Conservation (phyloP, 225 moss, liverwort and hornwort genomes). For the Ulota crispa region DNA sequence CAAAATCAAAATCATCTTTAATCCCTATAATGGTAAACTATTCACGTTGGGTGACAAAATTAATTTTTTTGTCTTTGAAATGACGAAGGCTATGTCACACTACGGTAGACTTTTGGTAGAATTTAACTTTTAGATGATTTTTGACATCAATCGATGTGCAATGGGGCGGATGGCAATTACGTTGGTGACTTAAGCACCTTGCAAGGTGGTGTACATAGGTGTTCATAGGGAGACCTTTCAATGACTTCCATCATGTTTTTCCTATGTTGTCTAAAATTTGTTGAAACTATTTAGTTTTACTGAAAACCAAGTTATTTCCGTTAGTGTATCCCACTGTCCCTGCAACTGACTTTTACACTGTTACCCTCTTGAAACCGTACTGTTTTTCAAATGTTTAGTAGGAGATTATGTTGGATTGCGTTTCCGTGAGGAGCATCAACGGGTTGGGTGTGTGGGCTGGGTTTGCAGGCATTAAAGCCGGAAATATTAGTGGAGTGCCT, state of each 20-base stretch:
- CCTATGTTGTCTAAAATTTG: neutral
- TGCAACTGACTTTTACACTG: neutral
- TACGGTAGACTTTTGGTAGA: too few relatives aligned
- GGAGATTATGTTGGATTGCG: neutral
- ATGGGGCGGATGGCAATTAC: neutral
- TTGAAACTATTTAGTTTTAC: neutral
- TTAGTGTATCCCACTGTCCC: neutral
- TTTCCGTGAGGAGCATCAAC: neutral
- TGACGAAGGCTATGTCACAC: too few relatives aligned
- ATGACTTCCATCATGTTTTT: neutral
- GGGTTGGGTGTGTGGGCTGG: conserved; percentile 1
- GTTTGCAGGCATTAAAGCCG: conserved; percentile 69
- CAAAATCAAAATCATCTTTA: too few relatives aligned
- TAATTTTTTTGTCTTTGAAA: too few relatives aligned
- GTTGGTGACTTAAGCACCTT: neutral
- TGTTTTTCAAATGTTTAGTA: neutral
- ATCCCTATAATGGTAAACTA: too few relatives aligned
- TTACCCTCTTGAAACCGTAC: neutral
- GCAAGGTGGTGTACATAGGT: neutral
- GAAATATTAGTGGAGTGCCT: conserved; percentile 90
- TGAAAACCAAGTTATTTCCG: neutral
- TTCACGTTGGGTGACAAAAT: too few relatives aligned
- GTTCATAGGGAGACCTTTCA: neutral
- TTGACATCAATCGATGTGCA: neutral
- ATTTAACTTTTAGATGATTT: too few relatives aligned